Percentiles rank a stretch among this genome's conserved stretches.
phyloP scores from a whole-genome alignment of 164 flowering plant species.

The Warburgia ugandensis region DNA sequence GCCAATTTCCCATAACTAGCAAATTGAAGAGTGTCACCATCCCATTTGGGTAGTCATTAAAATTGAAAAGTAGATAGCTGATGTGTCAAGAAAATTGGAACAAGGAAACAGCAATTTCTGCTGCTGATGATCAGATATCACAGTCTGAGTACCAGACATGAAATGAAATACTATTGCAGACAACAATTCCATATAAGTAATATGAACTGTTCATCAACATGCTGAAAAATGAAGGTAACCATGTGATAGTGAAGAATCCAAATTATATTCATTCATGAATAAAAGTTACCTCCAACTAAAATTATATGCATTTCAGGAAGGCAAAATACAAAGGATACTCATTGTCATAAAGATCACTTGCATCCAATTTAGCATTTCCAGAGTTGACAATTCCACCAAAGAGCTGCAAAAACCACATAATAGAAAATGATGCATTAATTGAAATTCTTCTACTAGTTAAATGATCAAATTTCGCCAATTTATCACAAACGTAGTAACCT shows the following conservation, averaged over 20 bases:
- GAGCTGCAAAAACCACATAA: constrained; percentile 30
- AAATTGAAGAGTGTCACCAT: constrained; percentile 97
- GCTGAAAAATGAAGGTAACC: too few species aligned
- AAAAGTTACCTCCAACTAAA: too few species aligned
- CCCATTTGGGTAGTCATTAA: constrained; percentile 95
- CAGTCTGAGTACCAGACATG: not conserved
- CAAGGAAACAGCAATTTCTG: not conserved
- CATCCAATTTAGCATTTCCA: constrained; percentile 58
- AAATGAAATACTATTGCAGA: too few species aligned
- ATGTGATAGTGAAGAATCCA: too few species aligned
- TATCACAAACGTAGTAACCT: too few species aligned
- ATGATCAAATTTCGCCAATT: too few species aligned
- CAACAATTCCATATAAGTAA: too few species aligned
- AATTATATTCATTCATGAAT: too few species aligned
- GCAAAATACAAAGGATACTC: constrained; percentile 69
- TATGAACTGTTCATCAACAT: too few species aligned
- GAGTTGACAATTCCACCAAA: constrained; percentile 90
- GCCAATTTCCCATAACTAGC: constrained; percentile 90
- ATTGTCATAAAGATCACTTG: constrained; percentile 53
- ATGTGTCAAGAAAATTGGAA: constrained; percentile 42
- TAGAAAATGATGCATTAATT: too few species aligned
- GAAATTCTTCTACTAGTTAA: too few species aligned
- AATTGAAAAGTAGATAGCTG: constrained; percentile 91
- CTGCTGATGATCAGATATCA: not conserved
- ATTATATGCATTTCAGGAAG: not conserved